These are phyloP conservation scores for Detonula confervacea DNA, from an alignment of 352 stramenopile genomes.

Conservation along the genomic window DNA sequence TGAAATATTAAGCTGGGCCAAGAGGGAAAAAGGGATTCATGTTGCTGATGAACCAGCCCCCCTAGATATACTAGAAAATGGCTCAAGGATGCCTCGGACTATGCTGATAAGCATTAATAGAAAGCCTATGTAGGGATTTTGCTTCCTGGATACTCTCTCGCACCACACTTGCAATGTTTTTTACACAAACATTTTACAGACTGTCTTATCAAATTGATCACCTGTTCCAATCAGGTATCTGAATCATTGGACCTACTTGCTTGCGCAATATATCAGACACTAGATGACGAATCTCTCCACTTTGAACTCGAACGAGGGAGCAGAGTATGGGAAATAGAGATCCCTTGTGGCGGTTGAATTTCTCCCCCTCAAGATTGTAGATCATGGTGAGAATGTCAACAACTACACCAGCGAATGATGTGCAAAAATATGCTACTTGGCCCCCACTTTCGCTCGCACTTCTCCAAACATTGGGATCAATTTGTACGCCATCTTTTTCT, in stretches of 20 bases:
- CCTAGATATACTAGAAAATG: no score
- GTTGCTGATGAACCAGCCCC: no score
- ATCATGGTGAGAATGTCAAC: constrained; percentile 78
- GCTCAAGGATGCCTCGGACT: no score
- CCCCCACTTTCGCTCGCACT: constrained; percentile 76
- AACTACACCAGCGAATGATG: constrained; percentile 80
- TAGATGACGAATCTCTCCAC: constrained; percentile 79
- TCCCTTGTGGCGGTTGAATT: constrained; percentile 70
- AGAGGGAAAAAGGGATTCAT: no score
- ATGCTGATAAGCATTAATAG: no score
- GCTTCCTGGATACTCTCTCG: no score
- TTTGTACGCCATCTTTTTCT: constrained; percentile 65
- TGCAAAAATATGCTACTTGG: constrained; percentile 83
- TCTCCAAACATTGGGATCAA: constrained; percentile 84
- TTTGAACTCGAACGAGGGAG: constrained; percentile 73
- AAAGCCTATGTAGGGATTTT: no score
- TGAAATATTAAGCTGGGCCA: no score
- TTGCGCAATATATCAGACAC: constrained; percentile 76
- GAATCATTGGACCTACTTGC: constrained; percentile 64
- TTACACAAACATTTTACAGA: no score
- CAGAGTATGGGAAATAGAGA: constrained; percentile 77
- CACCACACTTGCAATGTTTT: no score
- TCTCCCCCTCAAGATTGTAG: constrained; percentile 56
- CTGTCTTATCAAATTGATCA: neutral
- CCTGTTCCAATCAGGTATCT: constrained; percentile 23